Percentiles rank a stretch among this genome's conserved stretches.
These are phyloP conservation scores for Apiospora phragmitis DNA, from an alignment of 2,329 filamentous ascomycete species.

Conservation along the genomic window DNA sequence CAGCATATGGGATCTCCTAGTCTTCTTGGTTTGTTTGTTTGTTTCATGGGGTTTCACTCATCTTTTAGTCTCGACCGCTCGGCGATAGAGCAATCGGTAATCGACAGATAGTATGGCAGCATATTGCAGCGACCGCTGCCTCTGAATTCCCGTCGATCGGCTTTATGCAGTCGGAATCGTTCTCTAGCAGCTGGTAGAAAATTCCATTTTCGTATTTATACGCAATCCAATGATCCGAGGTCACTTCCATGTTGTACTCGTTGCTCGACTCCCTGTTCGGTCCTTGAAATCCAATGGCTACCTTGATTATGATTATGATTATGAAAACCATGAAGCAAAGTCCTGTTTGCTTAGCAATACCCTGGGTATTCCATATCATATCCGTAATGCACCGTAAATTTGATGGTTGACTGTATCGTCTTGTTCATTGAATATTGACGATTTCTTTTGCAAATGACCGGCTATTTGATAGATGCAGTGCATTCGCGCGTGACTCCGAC, in stretches of 20 bases:
- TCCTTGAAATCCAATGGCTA: background rate
- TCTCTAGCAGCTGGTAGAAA: background rate
- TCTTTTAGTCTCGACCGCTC: slow-evolving; percentile 28
- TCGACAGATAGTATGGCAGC: background rate
- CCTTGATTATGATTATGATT: too few relatives aligned
- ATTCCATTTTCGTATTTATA: background rate
- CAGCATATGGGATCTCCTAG: slow-evolving; percentile 22
- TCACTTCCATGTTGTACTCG: background rate
- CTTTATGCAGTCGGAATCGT: background rate
- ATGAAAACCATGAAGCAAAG: too few relatives aligned
- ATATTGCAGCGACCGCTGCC: background rate
- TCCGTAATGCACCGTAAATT: too few relatives aligned
- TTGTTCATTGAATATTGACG: too few relatives aligned
- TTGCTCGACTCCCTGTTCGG: too few relatives aligned
- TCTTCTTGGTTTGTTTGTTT: slow-evolving; percentile 16
- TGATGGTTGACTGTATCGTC: too few relatives aligned
- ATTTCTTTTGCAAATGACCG: too few relatives aligned
- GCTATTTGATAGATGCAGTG: too few relatives aligned
- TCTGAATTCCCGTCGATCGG: background rate
- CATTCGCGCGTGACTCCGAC: too few relatives aligned
- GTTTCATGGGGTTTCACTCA: slow-evolving; percentile 28
- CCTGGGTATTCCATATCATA: too few relatives aligned
- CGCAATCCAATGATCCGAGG: too few relatives aligned
- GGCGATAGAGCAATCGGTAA: background rate
- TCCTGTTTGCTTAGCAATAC: too few relatives aligned